Evolutionary conservation across 306 rosid species (phyloP).

Genomic region (Rosa persica): DNA sequence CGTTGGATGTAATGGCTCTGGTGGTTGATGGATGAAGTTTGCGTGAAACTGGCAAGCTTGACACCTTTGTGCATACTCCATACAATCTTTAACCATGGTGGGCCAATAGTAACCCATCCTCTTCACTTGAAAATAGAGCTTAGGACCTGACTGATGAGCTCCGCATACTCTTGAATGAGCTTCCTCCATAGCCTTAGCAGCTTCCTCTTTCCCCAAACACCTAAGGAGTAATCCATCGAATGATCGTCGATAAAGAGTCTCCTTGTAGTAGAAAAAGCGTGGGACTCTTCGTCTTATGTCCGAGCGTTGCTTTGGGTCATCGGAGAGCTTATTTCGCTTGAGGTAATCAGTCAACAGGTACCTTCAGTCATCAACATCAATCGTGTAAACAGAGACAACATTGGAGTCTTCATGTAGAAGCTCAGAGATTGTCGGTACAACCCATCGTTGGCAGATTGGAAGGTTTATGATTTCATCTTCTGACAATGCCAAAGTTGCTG

Average conservation of each 20-base stretch:
- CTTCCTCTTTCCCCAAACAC: no score
- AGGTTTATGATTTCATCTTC: neutral
- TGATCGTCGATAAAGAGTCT: no score
- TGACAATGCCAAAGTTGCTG: neutral
- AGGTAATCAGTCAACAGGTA: neutral
- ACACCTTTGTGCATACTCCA: neutral
- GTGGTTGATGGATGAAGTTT: slow-evolving; percentile 1
- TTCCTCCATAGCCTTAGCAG: no score
- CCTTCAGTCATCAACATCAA: neutral
- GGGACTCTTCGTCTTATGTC: no score
- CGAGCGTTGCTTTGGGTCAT: no score
- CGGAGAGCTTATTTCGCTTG: neutral
- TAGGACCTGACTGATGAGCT: neutral
- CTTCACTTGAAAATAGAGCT: neutral
- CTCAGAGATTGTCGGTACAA: fast-evolving
- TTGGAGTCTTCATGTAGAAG: neutral
- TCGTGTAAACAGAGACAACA: no score
- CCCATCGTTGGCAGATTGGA: neutral
- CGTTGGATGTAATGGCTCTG: neutral
- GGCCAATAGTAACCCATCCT: neutral
- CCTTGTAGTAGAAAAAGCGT: no score
- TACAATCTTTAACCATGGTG: neutral
- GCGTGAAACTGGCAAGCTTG: neutral
- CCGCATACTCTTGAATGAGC: no score
- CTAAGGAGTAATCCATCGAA: no score